Conservation (phyloP, 345 rosid species). For the Citrus cavaleriei region DNA sequence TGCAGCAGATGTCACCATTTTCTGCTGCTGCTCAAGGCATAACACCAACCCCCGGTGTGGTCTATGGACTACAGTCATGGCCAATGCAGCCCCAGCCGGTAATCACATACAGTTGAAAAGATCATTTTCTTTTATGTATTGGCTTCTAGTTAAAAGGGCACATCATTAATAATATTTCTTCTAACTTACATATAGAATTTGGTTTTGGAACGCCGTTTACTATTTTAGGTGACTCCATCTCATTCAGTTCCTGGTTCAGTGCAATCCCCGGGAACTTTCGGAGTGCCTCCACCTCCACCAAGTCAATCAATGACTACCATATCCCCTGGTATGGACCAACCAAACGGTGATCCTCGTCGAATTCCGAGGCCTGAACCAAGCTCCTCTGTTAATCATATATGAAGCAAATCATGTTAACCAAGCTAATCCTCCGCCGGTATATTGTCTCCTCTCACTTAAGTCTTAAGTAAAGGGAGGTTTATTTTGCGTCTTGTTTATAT, state of each 20-base stretch:
- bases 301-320: slow-evolving; percentile 74
- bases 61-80: slow-evolving; percentile 58
- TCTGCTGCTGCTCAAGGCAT: slow-evolving; percentile 46
- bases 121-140: not conserved
- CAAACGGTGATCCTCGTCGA: slow-evolving; percentile 81
- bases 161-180: not conserved
- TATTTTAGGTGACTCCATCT: slow-evolving; percentile 48
- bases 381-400: slow-evolving; percentile 49
- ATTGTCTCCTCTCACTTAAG: not conserved
- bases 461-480: not conserved
- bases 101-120: not conserved
- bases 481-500: not conserved
- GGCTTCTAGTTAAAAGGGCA: not conserved
- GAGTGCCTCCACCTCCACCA: slow-evolving; percentile 72
- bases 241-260: slow-evolving; percentile 49
- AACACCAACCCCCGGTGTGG: slow-evolving; percentile 39
- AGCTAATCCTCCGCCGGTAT: slow-evolving; percentile 88
- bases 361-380: slow-evolving; percentile 87
- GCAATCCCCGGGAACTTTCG: slow-evolving; percentile 64
- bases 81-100: slow-evolving; percentile 45
- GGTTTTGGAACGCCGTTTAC: slow-evolving; percentile 15
- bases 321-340: slow-evolving; percentile 66
- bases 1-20: slow-evolving; percentile 35
- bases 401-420: slow-evolving; percentile 81
- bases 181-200: not conserved